Conservation (phyloP, 352 stramenopile genomes). For the Phytophthora constricta region DNA sequence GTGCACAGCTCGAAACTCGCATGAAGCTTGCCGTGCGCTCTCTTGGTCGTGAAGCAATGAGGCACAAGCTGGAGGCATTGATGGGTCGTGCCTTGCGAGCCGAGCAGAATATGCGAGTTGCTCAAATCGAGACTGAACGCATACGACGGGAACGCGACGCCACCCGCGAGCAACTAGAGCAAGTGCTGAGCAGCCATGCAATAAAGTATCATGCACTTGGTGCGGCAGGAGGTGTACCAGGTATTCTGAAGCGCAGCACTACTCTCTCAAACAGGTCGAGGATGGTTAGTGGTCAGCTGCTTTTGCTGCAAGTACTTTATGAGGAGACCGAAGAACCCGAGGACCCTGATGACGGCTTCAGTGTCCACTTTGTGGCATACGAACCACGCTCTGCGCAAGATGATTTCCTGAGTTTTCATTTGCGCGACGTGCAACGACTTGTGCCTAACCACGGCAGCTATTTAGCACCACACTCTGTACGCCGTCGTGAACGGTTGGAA, state of each 20-base stretch:
- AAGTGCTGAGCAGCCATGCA: slow-evolving; percentile 54
- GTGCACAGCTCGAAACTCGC: slow-evolving; percentile 54
- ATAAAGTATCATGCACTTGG: slow-evolving; percentile 63
- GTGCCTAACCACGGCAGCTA: slow-evolving; percentile 57
- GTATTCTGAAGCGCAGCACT: slow-evolving; percentile 55
- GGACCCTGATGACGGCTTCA: slow-evolving; percentile 32
- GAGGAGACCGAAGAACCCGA: slow-evolving; percentile 47
- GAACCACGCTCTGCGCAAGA: slow-evolving; percentile 39
- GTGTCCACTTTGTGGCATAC: slow-evolving; percentile 46
- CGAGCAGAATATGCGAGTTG: slow-evolving; percentile 59
- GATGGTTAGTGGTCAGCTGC: slow-evolving; percentile 46
- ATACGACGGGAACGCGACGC: slow-evolving; percentile 42
- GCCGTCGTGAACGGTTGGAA: slow-evolving; percentile 42
- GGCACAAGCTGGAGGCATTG: slow-evolving; percentile 67
- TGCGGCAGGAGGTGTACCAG: slow-evolving; percentile 50
- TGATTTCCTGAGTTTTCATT: slow-evolving; percentile 55
- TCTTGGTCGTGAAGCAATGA: slow-evolving; percentile 68
- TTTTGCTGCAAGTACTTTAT: slow-evolving; percentile 70
- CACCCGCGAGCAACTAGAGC: slow-evolving; percentile 54
- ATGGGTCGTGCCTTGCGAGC: slow-evolving; percentile 54
- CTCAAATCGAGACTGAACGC: slow-evolving; percentile 51
- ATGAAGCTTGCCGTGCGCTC: slow-evolving; percentile 65
- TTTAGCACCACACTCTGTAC: slow-evolving; percentile 26
- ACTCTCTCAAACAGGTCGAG: slow-evolving; percentile 50
- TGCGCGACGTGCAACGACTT: slow-evolving; percentile 56